These are phyloP conservation scores for Colletotrichum paranaense DNA, from an alignment of 2,329 filamentous ascomycete genomes.

Conservation along the genomic window DNA sequence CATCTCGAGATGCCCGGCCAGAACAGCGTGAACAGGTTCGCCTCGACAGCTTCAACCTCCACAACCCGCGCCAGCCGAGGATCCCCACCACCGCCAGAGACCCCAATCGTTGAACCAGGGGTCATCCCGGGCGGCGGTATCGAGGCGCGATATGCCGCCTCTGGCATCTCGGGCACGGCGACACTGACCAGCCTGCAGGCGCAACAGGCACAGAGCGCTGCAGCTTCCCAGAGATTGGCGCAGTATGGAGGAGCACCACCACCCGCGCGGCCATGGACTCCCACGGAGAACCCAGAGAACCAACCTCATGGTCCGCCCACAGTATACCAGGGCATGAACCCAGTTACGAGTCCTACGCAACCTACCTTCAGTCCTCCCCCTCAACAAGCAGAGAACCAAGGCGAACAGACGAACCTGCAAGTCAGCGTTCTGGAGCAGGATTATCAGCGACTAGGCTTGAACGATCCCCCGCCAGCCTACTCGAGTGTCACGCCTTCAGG, in stretches of 20 bases:
- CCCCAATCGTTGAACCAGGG: slow-evolving; percentile 81
- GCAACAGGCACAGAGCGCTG: slow-evolving; percentile 75
- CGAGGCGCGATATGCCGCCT: slow-evolving; percentile 90
- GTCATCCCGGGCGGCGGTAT: slow-evolving; percentile 82
- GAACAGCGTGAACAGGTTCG: slow-evolving; percentile 69
- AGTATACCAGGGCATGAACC: slow-evolving; percentile 87
- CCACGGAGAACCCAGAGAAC: slow-evolving; percentile 88
- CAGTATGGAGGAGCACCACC: slow-evolving; percentile 73
- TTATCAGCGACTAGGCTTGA: slow-evolving; percentile 83
- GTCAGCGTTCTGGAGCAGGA: slow-evolving; percentile 86
- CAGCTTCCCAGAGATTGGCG: slow-evolving; percentile 82
- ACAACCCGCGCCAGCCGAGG: slow-evolving; percentile 93
- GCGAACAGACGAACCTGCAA: slow-evolving; percentile 56
- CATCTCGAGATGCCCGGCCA: slow-evolving; percentile 54
- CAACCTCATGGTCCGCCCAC: slow-evolving; percentile 91
- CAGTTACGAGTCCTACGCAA: slow-evolving; percentile 69
- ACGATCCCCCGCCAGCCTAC: slow-evolving; percentile 95
- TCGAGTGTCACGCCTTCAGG: slow-evolving; percentile 75
- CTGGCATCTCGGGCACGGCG: slow-evolving; percentile 87
- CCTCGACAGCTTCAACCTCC: slow-evolving; percentile 90
- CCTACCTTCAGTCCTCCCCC: slow-evolving; percentile 56
- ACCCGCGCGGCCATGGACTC: slow-evolving; percentile 85
- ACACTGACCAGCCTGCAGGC: slow-evolving; percentile 79
- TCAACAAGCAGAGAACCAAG: slow-evolving; percentile 49
- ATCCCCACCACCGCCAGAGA: slow-evolving; percentile 94